A percentile compares a stretch with the other conserved stretches of the same genome.
Conservation (phyloP, 768 basidiomycete genomes). For the Mycena chlorophos region DNA sequence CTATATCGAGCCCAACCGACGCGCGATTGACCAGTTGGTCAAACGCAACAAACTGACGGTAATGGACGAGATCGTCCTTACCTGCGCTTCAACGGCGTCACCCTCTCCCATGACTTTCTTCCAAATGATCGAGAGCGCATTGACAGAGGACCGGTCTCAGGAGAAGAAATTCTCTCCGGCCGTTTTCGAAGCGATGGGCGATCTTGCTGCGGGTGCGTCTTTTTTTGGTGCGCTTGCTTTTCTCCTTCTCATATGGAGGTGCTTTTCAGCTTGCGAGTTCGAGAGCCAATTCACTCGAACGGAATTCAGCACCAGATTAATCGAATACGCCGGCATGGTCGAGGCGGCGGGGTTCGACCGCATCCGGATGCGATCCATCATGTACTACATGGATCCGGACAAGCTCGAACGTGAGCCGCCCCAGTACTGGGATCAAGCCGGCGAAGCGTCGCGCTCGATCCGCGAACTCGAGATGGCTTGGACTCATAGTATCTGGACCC, state of each 20-base stretch:
- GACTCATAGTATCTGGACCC: not conserved
- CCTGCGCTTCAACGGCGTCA: not conserved
- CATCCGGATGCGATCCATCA: conserved; percentile 1
- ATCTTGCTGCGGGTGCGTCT: conserved; percentile 8
- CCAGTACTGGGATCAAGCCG: conserved; percentile 2
- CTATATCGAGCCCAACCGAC: conserved; percentile 5
- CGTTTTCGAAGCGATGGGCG: conserved; percentile 15
- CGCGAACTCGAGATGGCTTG: conserved; percentile 3
- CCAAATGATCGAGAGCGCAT: not conserved
- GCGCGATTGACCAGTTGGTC: not conserved
- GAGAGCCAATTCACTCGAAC: conserved; percentile 1
- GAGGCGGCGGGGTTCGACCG: not conserved
- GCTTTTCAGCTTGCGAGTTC: conserved; percentile 8
- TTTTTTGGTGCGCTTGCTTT: not conserved
- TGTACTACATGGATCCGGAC: conserved; percentile 16
- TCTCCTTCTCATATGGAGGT: not conserved
- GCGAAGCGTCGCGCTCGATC: conserved; percentile 9
- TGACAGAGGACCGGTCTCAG: not conserved
- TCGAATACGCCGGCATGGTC: conserved; percentile 1
- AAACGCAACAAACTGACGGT: not conserved
- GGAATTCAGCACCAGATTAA: conserved; percentile 4
- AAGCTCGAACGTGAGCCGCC: not conserved
- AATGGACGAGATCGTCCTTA: not conserved
- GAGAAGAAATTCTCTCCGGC: conserved; percentile 9
- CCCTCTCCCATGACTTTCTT: not conserved